Percentiles rank a stretch among this genome's conserved stretches.
These are phyloP conservation scores for Talaromyces thailandensis DNA, from an alignment of 495 filamentous ascomycete genomes.

Conservation along the genomic window DNA sequence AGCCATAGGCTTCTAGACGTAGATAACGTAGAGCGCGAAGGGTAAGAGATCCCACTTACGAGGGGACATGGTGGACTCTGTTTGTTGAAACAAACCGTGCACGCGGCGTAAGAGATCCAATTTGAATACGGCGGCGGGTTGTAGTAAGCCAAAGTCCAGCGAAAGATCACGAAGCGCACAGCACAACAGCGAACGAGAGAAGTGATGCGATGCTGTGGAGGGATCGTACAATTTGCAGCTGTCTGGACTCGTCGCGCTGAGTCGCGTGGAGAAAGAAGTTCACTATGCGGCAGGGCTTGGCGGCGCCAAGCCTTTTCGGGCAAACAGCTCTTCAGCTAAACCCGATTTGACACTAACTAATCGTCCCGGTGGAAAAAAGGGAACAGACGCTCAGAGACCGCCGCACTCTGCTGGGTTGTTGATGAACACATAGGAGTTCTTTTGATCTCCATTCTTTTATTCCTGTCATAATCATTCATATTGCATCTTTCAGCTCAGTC, in stretches of 20 bases:
- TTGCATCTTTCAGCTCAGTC: conserved; percentile 4
- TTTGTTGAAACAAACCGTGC: not conserved
- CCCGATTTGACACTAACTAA: not conserved
- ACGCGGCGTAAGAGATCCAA: not conserved
- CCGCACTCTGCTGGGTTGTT: not conserved
- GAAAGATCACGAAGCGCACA: not conserved
- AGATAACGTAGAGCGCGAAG: conserved; percentile 1
- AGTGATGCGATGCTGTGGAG: not conserved
- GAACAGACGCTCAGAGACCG: not conserved
- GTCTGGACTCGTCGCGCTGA: not conserved
- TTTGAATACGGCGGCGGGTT: not conserved
- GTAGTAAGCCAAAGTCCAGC: not conserved
- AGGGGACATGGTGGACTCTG: conserved; percentile 2
- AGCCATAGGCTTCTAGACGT: conserved; percentile 1
- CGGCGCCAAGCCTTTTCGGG: conserved; percentile 6
- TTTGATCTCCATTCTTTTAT: not conserved
- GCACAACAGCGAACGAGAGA: not conserved
- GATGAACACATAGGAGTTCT: not conserved
- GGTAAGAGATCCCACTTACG: not conserved
- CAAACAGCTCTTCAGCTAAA: conserved; percentile 3
- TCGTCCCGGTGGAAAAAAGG: not conserved
- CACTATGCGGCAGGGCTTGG: not conserved
- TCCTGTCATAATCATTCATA: too few species aligned
- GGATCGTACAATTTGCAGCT: not conserved
- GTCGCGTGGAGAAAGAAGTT: conserved; percentile 13